Evolutionary conservation across 2,329 filamentous ascomycete species (phyloP), one percentile per base, ranked within the genome.

Genomic region (Talaromyces sp.): DNA sequence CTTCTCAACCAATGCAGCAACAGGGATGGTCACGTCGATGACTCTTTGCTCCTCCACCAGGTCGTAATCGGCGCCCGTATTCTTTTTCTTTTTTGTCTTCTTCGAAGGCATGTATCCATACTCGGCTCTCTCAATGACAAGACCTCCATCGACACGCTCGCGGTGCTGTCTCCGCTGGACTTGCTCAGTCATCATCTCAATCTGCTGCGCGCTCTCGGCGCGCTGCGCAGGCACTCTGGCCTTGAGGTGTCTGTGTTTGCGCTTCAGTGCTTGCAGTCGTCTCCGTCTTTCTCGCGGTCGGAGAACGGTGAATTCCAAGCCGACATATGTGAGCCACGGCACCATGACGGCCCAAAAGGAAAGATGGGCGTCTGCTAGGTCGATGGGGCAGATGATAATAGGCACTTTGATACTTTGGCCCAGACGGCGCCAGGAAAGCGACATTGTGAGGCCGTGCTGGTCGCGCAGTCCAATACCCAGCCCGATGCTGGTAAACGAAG

Each of bases 1-100:
- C 35, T 70, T 71, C 52, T 78, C 74, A 13, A 79, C 77, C 58
- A 77, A 66, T n/a, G 74, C 74, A 58, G 77, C 77, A n/a, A 78
- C 71, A 5, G 77, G 74, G 32, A 78, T 71, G 2, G 76, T 78
- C 31, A 78, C 77, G 66, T 79, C 75, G 14, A 71, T 69, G 3
- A 71, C 62, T 29, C 71, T 67, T 21, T 66, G 61, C 29, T 72
- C 69, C 29, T 72, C 69, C 9, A 59, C 64, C 19, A 62, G 64
- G 14, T 64, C 66, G 13, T 56, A 58, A 31, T 66, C 66, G 29
- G 5, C 21, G 32, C 52, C 43, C n/a, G 32, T 11, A 27, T 27
- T 27, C 11, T 46, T 46, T 19, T 21, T 46, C 19, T 24, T 21
- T 19, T 21, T 46, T 9, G 14, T 29, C 19, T 53, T 54, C 17